Evolutionary conservation across 2,329 filamentous ascomycete genomes (phyloP), one percentile per base, ranked within the genome.

Genomic region (Macrophomina tecta): DNA sequence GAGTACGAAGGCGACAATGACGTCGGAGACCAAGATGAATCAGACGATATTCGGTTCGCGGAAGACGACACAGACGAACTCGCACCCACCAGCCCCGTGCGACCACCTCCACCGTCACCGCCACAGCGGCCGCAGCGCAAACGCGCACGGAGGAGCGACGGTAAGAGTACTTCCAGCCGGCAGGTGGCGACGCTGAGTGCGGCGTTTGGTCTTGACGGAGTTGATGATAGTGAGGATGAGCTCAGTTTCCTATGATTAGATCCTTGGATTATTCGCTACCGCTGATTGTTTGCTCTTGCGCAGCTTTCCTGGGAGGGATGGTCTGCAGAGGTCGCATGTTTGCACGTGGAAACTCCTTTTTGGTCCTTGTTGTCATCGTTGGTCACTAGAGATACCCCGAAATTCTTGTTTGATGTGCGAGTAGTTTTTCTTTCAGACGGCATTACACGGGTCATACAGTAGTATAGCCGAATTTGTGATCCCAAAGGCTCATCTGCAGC

Each of bases 161-260:
- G 56, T 28, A 9, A 40, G 6, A 16, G 16, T 2, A 8, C 16
- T 30, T 16, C 8, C 9, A 12, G n/a, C 30, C 42, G 40, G 5
- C 16, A 40, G 18, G n/a, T 12, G 4, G 30, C 11, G 11, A 52
- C 46, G 34, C 14, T 64, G 46, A 64, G 60, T 46, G 34, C 60
- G 11, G 45, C 34, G 16, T 64, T 64, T 16, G 60, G 60, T 5
- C 18, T 64, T 18, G 52, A 66, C n/a, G 64, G 53, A 16, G 40
- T 45, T 16, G 64, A 48, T 23, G 56, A 58, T 5, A 66, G 64
- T 34, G 64, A 36, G 9, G 64, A 66, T n/a, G 64, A 66, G 45
- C 46, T 66, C 16, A 45, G 64, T n/a, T 52, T 66, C 36, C 11
- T 60, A 34, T 66, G 40, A 32, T 12, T 38, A 5, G 42, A 9